Evolutionary conservation across 352 stramenopile genomes (phyloP).

Genomic region (Pythium dissotocum): DNA sequence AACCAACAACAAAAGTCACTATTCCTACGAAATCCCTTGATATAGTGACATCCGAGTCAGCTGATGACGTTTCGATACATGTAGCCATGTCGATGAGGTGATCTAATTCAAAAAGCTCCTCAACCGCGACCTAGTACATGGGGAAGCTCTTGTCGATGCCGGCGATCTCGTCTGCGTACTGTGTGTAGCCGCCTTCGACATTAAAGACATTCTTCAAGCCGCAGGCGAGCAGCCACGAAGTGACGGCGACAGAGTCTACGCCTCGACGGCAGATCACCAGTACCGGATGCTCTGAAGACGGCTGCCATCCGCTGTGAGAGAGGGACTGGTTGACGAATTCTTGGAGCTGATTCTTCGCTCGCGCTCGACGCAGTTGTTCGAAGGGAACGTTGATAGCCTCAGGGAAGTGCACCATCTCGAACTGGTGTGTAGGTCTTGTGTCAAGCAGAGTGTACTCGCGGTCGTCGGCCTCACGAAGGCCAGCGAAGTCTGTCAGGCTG

Average conservation of each 20-base stretch:
- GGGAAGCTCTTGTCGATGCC: slow-evolving; percentile 56
- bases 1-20: slow-evolving; percentile 8
- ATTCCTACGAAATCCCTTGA: not conserved
- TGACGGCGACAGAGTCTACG: slow-evolving; percentile 64
- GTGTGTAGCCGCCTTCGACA: slow-evolving; percentile 71
- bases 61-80: slow-evolving; percentile 4
- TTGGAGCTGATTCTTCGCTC: not conserved
- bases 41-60: slow-evolving; percentile 2
- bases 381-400: slow-evolving; percentile 72
- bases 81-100: slow-evolving; percentile 10
- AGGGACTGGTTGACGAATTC: slow-evolving; percentile 1
- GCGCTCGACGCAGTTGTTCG: slow-evolving; percentile 26
- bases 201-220: slow-evolving; percentile 53
- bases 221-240: slow-evolving; percentile 51
- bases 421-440: slow-evolving; percentile 54
- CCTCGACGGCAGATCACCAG: slow-evolving; percentile 83
- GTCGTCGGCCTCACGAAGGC: slow-evolving; percentile 11
- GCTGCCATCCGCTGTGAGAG: not conserved
- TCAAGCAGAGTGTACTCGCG: slow-evolving; percentile 57
- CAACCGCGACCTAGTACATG: slow-evolving; percentile 52
- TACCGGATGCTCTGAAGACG: not conserved
- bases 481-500: slow-evolving; percentile 39
- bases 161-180: slow-evolving; percentile 40
- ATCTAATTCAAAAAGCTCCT: not conserved
- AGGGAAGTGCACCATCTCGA: slow-evolving; percentile 76